Conservation (phyloP, 306 rosid species). For the Benincasa hispida region DNA sequence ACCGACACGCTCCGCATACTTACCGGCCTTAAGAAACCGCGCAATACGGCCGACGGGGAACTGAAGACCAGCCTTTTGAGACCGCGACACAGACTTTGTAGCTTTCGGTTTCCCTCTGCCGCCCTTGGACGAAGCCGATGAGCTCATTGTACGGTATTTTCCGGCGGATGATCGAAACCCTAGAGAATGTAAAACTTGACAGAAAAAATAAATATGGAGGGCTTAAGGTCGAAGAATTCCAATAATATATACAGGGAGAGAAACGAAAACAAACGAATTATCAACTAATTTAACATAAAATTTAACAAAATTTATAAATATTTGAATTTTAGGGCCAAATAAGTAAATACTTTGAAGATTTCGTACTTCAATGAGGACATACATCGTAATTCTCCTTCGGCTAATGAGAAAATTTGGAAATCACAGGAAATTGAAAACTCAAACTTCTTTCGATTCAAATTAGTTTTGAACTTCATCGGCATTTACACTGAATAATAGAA, state of each 20-base stretch:
- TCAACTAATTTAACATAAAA: background rate
- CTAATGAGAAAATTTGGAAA: background rate
- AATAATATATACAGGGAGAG: background rate
- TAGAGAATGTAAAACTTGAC: background rate
- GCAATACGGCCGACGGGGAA: constrained; percentile 79
- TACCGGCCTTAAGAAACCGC: constrained; percentile 55
- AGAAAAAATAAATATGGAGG: background rate
- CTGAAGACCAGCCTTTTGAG: constrained; percentile 71
- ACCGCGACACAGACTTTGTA: constrained; percentile 43
- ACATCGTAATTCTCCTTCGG: background rate
- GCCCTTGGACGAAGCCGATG: constrained; percentile 16
- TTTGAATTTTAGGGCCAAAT: background rate
- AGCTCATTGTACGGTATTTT: background rate
- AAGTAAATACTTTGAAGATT: background rate
- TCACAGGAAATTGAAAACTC: background rate
- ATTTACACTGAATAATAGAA: background rate
- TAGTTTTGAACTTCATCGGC: background rate
- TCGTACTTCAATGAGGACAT: background rate
- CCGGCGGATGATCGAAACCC: background rate
- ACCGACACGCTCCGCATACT: constrained; percentile 60
- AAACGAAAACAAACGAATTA: background rate
- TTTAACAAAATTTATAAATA: background rate
- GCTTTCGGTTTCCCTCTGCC: constrained; percentile 53
- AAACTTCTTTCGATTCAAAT: background rate
- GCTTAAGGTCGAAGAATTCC: background rate